These are phyloP conservation scores for Penicillium fuscoglaucum DNA, from an alignment of 2,329 filamentous ascomycete species.

Conservation along the genomic window DNA sequence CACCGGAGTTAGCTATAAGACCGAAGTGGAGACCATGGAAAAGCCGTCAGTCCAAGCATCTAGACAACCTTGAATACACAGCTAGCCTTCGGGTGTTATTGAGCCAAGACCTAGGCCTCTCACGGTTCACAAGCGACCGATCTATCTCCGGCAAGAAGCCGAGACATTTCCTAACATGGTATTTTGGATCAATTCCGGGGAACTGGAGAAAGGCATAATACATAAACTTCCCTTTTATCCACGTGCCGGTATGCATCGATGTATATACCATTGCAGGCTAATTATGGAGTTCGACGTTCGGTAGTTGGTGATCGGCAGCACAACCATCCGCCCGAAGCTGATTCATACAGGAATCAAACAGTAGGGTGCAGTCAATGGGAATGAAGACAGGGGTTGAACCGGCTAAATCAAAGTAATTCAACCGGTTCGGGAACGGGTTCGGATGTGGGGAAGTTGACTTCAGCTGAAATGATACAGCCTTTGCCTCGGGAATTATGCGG, in stretches of 20 bases:
- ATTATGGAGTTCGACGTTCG: not conserved
- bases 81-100: not conserved
- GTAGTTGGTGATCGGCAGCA: not conserved
- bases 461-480: not conserved
- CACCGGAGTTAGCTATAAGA: not conserved
- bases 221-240: too few species aligned
- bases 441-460: not conserved
- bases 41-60: not conserved
- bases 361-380: not conserved
- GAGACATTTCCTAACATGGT: not conserved
- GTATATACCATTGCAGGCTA: not conserved
- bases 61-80: not conserved
- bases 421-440: not conserved
- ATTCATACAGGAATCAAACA: not conserved
- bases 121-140: not conserved
- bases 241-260: too few species aligned
- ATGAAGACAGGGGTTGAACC: not conserved
- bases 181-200: not conserved
- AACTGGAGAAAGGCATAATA: not conserved
- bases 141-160: conserved; percentile 4
- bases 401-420: conserved; percentile 8
- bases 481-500: too few species aligned
- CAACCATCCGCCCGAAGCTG: not conserved
- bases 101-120: too few species aligned
- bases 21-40: not conserved